A percentile compares a stretch with the other conserved stretches of the same genome.
These are phyloP conservation scores for Steccherinum ochraceum DNA, from an alignment of 768 basidiomycete species.

Conservation along the genomic window DNA sequence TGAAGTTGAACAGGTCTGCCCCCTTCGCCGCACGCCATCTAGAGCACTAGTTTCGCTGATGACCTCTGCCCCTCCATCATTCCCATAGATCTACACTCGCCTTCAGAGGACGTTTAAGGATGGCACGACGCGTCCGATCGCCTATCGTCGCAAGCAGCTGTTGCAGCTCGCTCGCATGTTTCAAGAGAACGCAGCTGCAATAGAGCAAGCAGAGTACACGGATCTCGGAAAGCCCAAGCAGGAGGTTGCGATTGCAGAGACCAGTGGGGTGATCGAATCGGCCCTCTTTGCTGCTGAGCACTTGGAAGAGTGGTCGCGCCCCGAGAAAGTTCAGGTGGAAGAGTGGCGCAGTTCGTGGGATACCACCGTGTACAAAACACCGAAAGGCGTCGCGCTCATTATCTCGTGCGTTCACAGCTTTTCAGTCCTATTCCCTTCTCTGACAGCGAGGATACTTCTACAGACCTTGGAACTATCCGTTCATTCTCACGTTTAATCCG, in stretches of 20 bases:
- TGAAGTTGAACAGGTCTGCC: not conserved
- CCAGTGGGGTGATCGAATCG: constrained; percentile 36
- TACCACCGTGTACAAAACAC: constrained; percentile 43
- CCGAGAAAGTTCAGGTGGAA: constrained; percentile 32
- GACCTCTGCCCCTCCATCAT: not conserved
- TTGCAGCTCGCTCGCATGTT: constrained; percentile 52
- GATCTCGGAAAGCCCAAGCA: constrained; percentile 19
- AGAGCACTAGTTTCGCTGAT: too few relatives aligned
- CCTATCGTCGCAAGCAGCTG: constrained; percentile 60
- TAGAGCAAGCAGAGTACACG: constrained; percentile 37
- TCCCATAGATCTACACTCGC: constrained; percentile 28
- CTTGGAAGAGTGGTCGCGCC: constrained; percentile 55
- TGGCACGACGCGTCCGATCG: constrained; percentile 40
- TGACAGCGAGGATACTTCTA: not conserved
- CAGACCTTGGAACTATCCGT: constrained; percentile 65
- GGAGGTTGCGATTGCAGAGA: constrained; percentile 29
- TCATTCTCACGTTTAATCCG: constrained; percentile 47
- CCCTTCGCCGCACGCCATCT: too few relatives aligned
- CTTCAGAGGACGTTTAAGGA: constrained; percentile 42
- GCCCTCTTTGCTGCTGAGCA: constrained; percentile 36
- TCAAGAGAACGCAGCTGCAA: constrained; percentile 49
- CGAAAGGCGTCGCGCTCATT: constrained; percentile 57
- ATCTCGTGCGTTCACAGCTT: constrained; percentile 41
- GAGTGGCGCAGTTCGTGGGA: constrained; percentile 43
- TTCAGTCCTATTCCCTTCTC: constrained; percentile 3